A percentile compares a stretch with the other conserved stretches of the same genome.
Conservation (phyloP, 2,329 filamentous ascomycete genomes). For the Hypoxylon rubiginosum region DNA sequence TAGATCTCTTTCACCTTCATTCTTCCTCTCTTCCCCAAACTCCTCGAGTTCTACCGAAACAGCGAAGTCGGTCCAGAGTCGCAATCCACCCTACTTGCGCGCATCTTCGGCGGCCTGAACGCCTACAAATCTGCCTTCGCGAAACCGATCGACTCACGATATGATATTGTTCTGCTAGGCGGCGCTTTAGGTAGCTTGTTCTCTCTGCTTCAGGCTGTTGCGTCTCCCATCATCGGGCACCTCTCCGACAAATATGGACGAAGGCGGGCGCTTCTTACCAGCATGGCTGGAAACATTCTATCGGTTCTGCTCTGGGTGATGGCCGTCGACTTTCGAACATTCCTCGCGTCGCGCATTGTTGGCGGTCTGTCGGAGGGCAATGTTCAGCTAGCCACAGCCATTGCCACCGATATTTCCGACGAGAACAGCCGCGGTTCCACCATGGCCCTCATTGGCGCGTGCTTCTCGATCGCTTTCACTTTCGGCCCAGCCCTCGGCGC, state of each 20-base stretch:
- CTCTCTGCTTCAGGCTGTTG: conserved; percentile 88
- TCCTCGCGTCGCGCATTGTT: conserved; percentile 91
- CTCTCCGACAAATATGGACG: conserved; percentile 92
- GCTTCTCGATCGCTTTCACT: conserved; percentile 97
- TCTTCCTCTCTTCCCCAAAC: conserved; percentile 92
- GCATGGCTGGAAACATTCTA: conserved; percentile 92
- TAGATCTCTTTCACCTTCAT: conserved; percentile 99
- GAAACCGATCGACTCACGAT: conserved; percentile 92
- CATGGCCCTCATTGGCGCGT: conserved; percentile 96
- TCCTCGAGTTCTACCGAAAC: conserved; percentile 95
- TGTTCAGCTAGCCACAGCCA: conserved; percentile 94
- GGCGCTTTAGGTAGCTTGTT: conserved; percentile 95
- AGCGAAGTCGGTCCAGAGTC: conserved; percentile 72
- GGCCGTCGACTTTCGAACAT: conserved; percentile 94
- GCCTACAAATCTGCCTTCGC: conserved; percentile 95
- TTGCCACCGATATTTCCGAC: conserved; percentile 95
- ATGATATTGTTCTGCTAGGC: conserved; percentile 96
- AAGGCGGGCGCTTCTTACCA: conserved; percentile 86
- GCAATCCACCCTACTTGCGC: conserved; percentile 74
- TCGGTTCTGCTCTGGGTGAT: conserved; percentile 95
- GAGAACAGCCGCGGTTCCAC: conserved; percentile 86
- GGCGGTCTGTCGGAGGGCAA: conserved; percentile 97
- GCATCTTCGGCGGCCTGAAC: conserved; percentile 86
- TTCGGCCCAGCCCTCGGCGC: conserved; percentile 95
- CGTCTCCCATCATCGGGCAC: conserved; percentile 89